These are phyloP conservation scores for Debaryomyces castellii DNA, from an alignment of 805 yeast species.

Conservation along the genomic window DNA sequence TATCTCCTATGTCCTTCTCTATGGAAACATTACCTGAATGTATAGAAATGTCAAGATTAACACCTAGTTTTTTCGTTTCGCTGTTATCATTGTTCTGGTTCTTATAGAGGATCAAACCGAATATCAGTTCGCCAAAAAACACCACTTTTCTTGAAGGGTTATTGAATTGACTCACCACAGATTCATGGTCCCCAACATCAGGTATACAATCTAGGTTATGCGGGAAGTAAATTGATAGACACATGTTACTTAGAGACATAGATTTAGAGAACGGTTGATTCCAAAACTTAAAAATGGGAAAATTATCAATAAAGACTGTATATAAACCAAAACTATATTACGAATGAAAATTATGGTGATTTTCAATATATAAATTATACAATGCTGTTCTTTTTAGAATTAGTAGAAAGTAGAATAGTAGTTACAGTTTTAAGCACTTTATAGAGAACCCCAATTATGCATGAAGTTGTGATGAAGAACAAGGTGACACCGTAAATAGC, in stretches of 20 bases:
- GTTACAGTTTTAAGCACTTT: neutral
- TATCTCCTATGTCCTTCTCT: conserved; percentile 12
- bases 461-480: conserved; percentile 40
- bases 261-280: neutral
- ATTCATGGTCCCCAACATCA: neutral
- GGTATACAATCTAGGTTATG: neutral
- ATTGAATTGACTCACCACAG: conserved; percentile 1
- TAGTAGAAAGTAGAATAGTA: neutral
- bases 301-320: neutral
- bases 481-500: conserved; percentile 59
- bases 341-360: too few species aligned
- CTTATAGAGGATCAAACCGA: conserved; percentile 25
- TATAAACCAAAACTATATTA: too few species aligned
- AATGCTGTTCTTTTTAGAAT: neutral
- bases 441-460: conserved; percentile 29
- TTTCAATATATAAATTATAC: too few species aligned
- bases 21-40: conserved; percentile 15
- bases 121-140: conserved; percentile 31
- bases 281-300: neutral
- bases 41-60: conserved; percentile 19
- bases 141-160: conserved; percentile 14
- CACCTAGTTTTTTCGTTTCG: neutral
- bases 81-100: neutral
- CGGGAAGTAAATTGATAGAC: conserved; percentile 8
- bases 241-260: neutral